These are phyloP conservation scores for Saccharomyces kudriavzevii DNA, from an alignment of 805 yeast genomes.

Conservation along the genomic window DNA sequence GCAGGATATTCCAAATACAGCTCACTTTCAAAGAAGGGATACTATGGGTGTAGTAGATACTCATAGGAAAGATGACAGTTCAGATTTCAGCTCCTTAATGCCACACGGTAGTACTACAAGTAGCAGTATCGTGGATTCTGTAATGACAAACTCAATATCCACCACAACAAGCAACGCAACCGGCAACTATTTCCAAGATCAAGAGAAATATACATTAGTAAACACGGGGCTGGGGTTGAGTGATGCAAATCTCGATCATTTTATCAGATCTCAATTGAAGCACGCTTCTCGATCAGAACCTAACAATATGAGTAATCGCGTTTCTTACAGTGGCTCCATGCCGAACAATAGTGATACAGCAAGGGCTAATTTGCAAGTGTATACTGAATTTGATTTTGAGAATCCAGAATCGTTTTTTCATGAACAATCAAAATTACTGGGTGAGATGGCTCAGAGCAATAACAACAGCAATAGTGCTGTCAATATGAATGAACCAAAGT, in stretches of 20 bases:
- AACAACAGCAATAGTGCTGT: background rate
- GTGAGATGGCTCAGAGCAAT: background rate
- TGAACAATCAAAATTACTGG: slow-evolving; percentile 6
- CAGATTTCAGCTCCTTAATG: background rate
- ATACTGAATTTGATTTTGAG: slow-evolving; percentile 23
- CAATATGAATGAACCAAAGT: slow-evolving; percentile 5
- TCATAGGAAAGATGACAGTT: slow-evolving; percentile 5
- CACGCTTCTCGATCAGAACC: background rate
- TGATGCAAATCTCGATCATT: slow-evolving; percentile 5
- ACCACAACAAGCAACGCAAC: slow-evolving; percentile 13
- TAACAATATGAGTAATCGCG: background rate
- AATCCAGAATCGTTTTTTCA: slow-evolving; percentile 15
- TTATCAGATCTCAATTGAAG: background rate
- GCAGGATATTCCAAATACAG: background rate
- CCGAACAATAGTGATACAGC: background rate
- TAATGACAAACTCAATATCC: slow-evolving; percentile 20
- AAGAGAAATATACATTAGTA: slow-evolving; percentile 3
- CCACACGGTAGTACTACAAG: slow-evolving; percentile 15
- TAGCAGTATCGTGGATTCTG: slow-evolving; percentile 21
- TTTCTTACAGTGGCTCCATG: background rate
- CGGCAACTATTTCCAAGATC: slow-evolving; percentile 7
- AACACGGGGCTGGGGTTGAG: slow-evolving; percentile 7
- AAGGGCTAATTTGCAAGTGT: slow-evolving; percentile 13
- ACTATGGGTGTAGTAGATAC: background rate
- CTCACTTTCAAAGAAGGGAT: background rate